Evolutionary conservation across 2,329 filamentous ascomycete genomes (phyloP).

Genomic region (Polychaeton citri): DNA sequence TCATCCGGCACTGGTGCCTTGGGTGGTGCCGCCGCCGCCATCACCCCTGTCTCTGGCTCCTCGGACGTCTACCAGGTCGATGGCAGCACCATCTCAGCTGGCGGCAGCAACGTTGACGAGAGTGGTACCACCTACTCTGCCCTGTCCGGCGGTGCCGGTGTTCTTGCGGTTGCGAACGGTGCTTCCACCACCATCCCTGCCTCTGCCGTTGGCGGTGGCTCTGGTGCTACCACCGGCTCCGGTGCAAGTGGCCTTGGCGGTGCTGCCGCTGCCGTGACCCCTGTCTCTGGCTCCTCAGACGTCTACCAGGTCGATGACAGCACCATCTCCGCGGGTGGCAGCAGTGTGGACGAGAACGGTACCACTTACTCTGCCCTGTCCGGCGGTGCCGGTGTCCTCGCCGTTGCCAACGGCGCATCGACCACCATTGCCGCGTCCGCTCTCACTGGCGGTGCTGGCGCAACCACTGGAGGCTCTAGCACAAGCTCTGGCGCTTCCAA

Average conservation of each 20-base stretch:
- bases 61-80: not conserved
- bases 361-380: not conserved
- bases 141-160: not conserved
- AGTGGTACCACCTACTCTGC: not conserved
- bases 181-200: not conserved
- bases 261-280: not conserved
- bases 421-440: not conserved
- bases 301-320: not conserved
- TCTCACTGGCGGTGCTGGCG: not conserved
- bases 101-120: not conserved
- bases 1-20: not conserved
- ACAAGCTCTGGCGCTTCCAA: not conserved
- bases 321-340: not conserved
- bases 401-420: not conserved
- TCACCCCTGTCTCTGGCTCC: not conserved
- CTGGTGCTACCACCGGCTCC: not conserved
- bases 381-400: not conserved
- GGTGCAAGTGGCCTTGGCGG: not conserved
- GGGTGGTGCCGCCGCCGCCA: not conserved
- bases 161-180: not conserved
- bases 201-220: not conserved
- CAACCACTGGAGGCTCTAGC: not conserved
- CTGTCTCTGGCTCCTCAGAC: not conserved
- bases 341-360: not conserved
- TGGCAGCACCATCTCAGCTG: not conserved